Evolutionary conservation across 2,329 filamentous ascomycete species (phyloP), one percentile per base, ranked within the genome.

Genomic region (Aureobasidium vineae): DNA sequence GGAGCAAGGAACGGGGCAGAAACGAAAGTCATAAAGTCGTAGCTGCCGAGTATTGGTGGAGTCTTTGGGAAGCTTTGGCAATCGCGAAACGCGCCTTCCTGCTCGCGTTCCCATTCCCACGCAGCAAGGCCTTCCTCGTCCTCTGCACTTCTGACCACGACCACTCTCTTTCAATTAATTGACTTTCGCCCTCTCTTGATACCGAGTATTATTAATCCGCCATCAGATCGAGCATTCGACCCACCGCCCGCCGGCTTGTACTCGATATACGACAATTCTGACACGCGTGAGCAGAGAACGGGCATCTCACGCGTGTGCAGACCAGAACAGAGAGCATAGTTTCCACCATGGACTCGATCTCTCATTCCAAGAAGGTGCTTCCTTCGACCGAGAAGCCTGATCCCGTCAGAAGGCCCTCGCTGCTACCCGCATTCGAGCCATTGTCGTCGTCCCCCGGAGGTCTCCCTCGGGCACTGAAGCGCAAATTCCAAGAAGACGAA

Each of bases 371-470:
- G 28, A 54, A 45, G 61, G 61, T 49, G 4, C 36, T 66, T 33
- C 64, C 64, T 60, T 66, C 53, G 33, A 59, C 64, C 53, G 64
- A 66, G 38, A 60, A 43, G 45, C 53, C 54, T 59, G 57, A 57
- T 26, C 41, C 50, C 36, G 38, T 45, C 65, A 61, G 59, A 63
- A 64, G 80, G 71, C 84, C 90, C 33, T 85, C 87, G 66, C 81
- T 94, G 66, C 86, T 95, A 31, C 91, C 91, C 68, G 84, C 91
- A 26, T 93, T 94, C 76, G 90, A 93, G 78, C 89, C 88, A 61
- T 80, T 91, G 66, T 90, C 90, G n/a, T 92, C 90, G 26, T 92
- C 90, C 15, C 90, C 90, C 2, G 85, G 66, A 23, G 68, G 81
- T 65, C 85, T 92, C 60, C 89, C 89, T 57, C 85, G 88, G 65